Evolutionary conservation across 2,329 filamentous ascomycete genomes (phyloP), one percentile per base, ranked within the genome.

Genomic region (Sporothrix inflata): DNA sequence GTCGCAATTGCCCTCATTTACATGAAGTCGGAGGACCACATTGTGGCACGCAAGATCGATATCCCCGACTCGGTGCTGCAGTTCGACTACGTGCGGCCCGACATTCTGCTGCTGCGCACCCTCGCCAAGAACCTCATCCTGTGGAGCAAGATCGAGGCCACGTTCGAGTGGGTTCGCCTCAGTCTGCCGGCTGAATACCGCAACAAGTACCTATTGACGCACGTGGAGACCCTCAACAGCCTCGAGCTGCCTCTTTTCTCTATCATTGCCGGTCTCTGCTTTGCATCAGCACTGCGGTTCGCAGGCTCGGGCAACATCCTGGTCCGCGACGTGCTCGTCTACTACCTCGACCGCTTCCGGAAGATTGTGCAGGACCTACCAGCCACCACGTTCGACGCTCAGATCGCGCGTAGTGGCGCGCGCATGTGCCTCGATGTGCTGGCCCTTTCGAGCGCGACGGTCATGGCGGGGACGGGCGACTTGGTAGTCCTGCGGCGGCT

Each of bases 401-500:
- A 93, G 77, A 86, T 98, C 19, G 90, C 95, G 1, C 88, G 93
- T 45, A 91, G 92, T 70, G 95, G 94, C 8, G 91, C 94, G 1
- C 88, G 94, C 49, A 97, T 97, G 84, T 98, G 96, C 78, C 93
- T 98, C 77, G 94, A 98, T 78, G 85, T 97, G 2, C 82, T 98
- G 12, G 93, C 93, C 0, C 84, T 99, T 6, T 92, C 94, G 6
- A 89, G 90, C 27, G 91, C 96, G 0, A 93, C 92, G 1, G 93
- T 98, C 69, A 98, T 98, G 95, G 94, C 97, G 6, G 96, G 96
- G 38, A 97, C 94, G 0, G 96, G 97, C 51, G 97, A 99, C 78
- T 84, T 99, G 24, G 83, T 88, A 1, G 90, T 97, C 1, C 92
- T 98, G 77, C 91, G 96, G 27, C 91, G 95, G 16, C 86, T 99